Evolutionary conservation across 148 eudicot species (phyloP).

Genomic region (Mesembryanthemum crystallinum): DNA sequence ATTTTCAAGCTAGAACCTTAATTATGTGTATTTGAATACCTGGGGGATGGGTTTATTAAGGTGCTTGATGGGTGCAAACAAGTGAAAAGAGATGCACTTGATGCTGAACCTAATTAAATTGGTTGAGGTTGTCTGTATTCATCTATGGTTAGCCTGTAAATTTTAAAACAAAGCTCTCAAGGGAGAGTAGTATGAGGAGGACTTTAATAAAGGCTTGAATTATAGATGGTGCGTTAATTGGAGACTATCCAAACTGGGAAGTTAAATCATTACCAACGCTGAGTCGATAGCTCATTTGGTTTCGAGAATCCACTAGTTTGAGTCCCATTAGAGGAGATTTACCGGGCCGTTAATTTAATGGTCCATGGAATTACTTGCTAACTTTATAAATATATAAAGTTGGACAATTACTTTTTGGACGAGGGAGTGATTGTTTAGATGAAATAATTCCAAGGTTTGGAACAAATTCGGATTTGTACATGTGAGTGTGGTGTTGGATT

Average conservation of each 20-base stretch:
- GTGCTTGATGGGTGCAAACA: background rate
- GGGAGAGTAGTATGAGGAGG: no score
- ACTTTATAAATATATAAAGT: no score
- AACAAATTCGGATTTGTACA: background rate
- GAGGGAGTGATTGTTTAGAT: background rate
- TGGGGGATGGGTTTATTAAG: no score
- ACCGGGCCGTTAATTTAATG: no score
- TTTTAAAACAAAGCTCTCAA: no score
- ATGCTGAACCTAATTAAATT: no score
- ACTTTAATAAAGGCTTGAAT: background rate
- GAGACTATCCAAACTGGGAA: background rate
- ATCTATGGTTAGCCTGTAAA: no score
- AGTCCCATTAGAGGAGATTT: no score
- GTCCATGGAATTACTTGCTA: no score
- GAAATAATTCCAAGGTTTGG: background rate
- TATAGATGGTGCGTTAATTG: background rate
- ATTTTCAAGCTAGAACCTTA: background rate
- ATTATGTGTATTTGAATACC: background rate
- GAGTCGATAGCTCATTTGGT: no score
- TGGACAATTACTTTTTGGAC: background rate
- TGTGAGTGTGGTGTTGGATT: background rate
- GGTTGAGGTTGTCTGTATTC: no score
- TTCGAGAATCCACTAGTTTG: no score
- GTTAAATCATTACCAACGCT: background rate
- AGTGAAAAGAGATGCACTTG: background rate